A percentile compares a stretch with the other conserved stretches of the same genome.
These are phyloP conservation scores for Cylindrodendrum hubeiense DNA, from an alignment of 2,329 filamentous ascomycete genomes.

Conservation along the genomic window DNA sequence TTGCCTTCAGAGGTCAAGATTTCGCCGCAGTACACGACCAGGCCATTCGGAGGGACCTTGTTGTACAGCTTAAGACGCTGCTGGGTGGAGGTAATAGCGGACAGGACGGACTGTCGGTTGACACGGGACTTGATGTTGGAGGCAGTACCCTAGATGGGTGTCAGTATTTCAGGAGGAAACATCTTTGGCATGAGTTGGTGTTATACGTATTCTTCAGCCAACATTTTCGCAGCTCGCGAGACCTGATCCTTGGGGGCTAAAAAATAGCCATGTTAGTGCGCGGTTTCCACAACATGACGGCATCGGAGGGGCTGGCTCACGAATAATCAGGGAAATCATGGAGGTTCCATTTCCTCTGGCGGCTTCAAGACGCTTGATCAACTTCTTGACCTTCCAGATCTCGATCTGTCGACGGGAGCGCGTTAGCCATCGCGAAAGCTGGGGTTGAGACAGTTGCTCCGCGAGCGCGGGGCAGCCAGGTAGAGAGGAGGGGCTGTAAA, in stretches of 20 bases:
- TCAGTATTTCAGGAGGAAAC: conserved; percentile 31
- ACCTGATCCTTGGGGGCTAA: conserved; percentile 97
- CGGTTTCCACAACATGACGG: conserved; percentile 29
- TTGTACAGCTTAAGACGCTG: conserved; percentile 99
- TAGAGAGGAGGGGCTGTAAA: conserved; percentile 41
- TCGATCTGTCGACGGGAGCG: conserved; percentile 65
- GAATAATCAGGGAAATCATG: conserved; percentile 99
- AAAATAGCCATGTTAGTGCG: conserved; percentile 40
- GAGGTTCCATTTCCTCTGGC: conserved; percentile 98
- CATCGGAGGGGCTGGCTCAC: conserved; percentile 64
- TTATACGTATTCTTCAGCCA: conserved; percentile 99
- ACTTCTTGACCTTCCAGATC: conserved; percentile 99
- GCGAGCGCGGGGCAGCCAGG: conserved; percentile 48
- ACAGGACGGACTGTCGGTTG: conserved; percentile 97
- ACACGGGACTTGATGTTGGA: conserved; percentile 99
- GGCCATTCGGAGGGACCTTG: conserved; percentile 96
- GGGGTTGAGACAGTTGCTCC: conserved; percentile 21
- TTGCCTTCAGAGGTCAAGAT: conserved; percentile 99
- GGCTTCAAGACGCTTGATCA: conserved; percentile 98
- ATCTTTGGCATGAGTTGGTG: not conserved
- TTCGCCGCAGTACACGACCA: conserved; percentile 99
- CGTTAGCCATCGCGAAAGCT: conserved; percentile 37
- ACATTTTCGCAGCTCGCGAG: conserved; percentile 97
- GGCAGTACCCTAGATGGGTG: conserved; percentile 81
- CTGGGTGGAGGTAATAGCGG: conserved; percentile 98